Conservation (phyloP, 371 early-diverging fungal genomes). For the Umbelopsis sp. region DNA sequence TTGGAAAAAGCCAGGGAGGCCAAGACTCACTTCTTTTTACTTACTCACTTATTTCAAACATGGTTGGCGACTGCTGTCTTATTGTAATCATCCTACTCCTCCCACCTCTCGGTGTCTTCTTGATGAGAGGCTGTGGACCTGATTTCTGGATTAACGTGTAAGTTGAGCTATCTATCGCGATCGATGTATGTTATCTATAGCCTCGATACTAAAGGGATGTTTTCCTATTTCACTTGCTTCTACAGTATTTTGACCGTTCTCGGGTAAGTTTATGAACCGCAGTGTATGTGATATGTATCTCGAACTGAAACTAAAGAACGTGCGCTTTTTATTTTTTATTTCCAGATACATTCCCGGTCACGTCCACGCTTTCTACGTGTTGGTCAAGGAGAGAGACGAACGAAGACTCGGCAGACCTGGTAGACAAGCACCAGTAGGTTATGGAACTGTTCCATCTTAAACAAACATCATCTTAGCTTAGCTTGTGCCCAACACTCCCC, state of each 20-base stretch:
- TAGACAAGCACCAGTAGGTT: neutral
- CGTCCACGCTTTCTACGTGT: conserved; percentile 48
- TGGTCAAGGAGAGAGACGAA: conserved; percentile 42
- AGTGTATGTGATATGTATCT: neutral
- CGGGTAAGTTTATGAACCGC: conserved; percentile 24
- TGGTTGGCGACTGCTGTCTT: conserved; percentile 50
- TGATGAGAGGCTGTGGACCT: conserved; percentile 47
- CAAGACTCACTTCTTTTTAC: neutral
- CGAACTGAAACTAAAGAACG: neutral
- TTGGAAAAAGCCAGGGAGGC: neutral
- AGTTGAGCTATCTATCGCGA: conserved; percentile 7
- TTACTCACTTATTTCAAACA: conserved; percentile 20
- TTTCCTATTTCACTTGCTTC: conserved; percentile 4
- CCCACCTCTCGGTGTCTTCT: conserved; percentile 51
- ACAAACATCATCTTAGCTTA: neutral
- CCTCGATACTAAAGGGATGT: neutral
- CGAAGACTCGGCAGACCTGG: conserved; percentile 3
- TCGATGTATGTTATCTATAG: no score
- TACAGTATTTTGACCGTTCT: conserved; percentile 38
- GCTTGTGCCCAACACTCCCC: no score
- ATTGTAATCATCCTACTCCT: conserved; percentile 47
- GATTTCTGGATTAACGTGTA: conserved; percentile 58
- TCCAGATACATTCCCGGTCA: conserved; percentile 27
- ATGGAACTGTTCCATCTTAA: neutral
- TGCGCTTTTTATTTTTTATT: neutral